Evolutionary conservation across 495 filamentous ascomycete genomes (phyloP).

Genomic region (Pseudevernia furfuracea): DNA sequence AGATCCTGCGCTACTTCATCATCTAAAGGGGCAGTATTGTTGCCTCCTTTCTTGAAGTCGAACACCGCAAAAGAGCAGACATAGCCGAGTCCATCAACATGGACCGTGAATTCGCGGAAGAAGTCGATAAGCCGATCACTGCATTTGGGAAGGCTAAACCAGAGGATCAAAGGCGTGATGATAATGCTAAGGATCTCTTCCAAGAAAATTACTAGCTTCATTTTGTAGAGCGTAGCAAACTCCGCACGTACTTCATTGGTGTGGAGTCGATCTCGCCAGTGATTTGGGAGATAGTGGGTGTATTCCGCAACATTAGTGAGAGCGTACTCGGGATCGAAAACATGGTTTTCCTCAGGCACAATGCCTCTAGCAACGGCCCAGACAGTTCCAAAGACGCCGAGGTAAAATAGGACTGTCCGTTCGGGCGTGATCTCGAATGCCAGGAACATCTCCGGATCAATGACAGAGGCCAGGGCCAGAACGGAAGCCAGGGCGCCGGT

Average conservation of each 20-base stretch:
- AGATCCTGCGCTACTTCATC: constrained; percentile 49
- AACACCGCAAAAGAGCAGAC: constrained; percentile 98
- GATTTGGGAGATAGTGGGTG: constrained; percentile 79
- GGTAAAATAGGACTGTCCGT: constrained; percentile 75
- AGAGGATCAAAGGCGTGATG: constrained; percentile 81
- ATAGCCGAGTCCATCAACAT: constrained; percentile 91
- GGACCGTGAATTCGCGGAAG: constrained; percentile 93
- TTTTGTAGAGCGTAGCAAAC: constrained; percentile 79
- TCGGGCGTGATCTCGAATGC: constrained; percentile 83
- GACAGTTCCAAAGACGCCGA: constrained; percentile 63
- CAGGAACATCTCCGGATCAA: constrained; percentile 85
- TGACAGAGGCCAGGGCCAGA: constrained; percentile 66
- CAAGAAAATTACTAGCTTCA: constrained; percentile 82
- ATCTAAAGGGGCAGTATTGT: constrained; percentile 40
- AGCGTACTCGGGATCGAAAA: constrained; percentile 87
- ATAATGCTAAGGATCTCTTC: constrained; percentile 90
- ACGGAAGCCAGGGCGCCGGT: constrained; percentile 78
- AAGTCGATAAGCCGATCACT: constrained; percentile 94
- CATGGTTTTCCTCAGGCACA: constrained; percentile 77
- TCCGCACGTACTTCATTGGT: constrained; percentile 78
- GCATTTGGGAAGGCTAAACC: constrained; percentile 79
- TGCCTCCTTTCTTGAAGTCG: constrained; percentile 79
- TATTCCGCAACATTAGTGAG: constrained; percentile 81
- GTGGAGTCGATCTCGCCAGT: constrained; percentile 84
- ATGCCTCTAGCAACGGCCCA: constrained; percentile 74